These are phyloP conservation scores for Zasmidium angulare DNA, from an alignment of 2,329 filamentous ascomycete species.

Conservation along the genomic window DNA sequence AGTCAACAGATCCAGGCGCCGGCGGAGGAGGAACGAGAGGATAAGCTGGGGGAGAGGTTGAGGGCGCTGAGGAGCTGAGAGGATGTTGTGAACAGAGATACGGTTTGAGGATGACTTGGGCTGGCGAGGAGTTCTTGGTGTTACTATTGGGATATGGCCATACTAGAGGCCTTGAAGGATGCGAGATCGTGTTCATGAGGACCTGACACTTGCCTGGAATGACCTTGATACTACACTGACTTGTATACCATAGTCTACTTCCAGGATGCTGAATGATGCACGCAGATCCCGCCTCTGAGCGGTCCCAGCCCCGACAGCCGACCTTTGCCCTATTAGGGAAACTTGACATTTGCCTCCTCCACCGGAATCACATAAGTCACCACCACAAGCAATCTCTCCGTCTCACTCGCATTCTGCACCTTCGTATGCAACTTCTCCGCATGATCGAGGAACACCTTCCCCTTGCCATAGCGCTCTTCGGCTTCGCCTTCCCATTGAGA, in stretches of 20 bases:
- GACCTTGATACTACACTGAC: too few relatives aligned
- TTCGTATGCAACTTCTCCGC: not conserved
- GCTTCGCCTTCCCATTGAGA: not conserved
- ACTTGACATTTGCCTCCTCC: slow-evolving; percentile 1
- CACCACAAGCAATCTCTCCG: not conserved
- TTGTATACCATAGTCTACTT: too few relatives aligned
- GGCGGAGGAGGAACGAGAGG: slow-evolving; percentile 75
- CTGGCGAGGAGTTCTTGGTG: too few relatives aligned
- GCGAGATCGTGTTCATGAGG: too few relatives aligned
- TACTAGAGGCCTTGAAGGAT: too few relatives aligned
- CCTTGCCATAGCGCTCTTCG: not conserved
- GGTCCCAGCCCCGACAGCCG: too few relatives aligned
- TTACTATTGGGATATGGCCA: too few relatives aligned
- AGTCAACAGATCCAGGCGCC: slow-evolving; percentile 49
- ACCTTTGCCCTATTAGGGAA: not conserved
- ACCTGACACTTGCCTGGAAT: too few relatives aligned
- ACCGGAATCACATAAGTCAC: slow-evolving; percentile 4
- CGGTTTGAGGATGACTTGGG: too few relatives aligned
- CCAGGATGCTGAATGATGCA: too few relatives aligned
- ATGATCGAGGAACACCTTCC: slow-evolving; percentile 1
- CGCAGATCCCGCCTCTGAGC: too few relatives aligned
- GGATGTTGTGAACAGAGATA: not conserved
- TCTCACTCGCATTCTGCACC: not conserved
- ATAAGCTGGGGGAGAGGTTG: slow-evolving; percentile 64
- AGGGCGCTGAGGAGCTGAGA: slow-evolving; percentile 51